Conservation (phyloP, 768 basidiomycete species). For the Boletus bicolor region DNA sequence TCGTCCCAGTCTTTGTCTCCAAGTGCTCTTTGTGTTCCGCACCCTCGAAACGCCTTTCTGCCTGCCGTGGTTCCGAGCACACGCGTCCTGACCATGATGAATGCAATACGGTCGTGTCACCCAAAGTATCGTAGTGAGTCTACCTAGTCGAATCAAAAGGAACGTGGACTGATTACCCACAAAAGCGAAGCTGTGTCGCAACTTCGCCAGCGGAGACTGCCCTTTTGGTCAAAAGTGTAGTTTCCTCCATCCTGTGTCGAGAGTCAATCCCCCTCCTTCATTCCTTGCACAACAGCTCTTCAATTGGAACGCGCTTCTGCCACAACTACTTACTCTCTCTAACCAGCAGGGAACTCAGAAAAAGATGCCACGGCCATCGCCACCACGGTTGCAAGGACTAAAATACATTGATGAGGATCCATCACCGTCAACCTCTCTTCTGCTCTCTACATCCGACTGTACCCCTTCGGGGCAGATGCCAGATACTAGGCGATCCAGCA, state of each 20-base stretch:
- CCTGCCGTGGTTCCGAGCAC: not conserved
- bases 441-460: conserved; percentile 24
- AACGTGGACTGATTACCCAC: conserved; percentile 1
- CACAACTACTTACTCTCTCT: conserved; percentile 16
- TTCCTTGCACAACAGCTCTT: conserved; percentile 15
- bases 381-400: conserved; percentile 5
- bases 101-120: conserved; percentile 11
- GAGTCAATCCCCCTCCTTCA: conserved; percentile 11
- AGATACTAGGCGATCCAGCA: not conserved
- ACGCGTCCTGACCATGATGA: conserved; percentile 11
- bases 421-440: conserved; percentile 19
- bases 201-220: conserved; percentile 36
- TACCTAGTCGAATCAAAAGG: not conserved
- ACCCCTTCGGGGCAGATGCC: conserved; percentile 9
- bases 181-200: conserved; percentile 38
- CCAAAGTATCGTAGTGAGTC: conserved; percentile 34
- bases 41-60: not conserved
- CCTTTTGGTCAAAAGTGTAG: conserved; percentile 37
- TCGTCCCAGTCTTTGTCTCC: not conserved
- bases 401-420: conserved; percentile 19
- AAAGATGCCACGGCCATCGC: not conserved
- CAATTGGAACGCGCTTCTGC: conserved; percentile 17
- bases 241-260: conserved; percentile 33
- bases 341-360: not conserved
- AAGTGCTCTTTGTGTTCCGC: not conserved